phyloP scores from a whole-genome alignment of 257 asterid genomes.

The Primulina huaijiensis region DNA sequence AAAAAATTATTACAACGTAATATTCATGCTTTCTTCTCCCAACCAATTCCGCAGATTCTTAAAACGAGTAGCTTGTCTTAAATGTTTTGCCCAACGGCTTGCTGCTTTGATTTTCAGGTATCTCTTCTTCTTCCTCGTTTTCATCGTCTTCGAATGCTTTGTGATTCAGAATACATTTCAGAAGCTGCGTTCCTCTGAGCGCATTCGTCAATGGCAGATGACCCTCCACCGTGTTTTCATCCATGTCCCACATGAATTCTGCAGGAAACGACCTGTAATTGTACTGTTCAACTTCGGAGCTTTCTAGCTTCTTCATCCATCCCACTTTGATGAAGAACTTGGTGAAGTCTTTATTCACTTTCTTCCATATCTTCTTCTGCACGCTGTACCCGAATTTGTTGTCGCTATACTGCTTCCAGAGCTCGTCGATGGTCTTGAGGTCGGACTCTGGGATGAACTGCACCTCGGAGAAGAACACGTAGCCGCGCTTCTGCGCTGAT shows the following conservation, averaged over 20 bases:
- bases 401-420: slow-evolving; percentile 67
- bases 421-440: slow-evolving; percentile 57
- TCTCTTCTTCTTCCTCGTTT: slow-evolving; percentile 26
- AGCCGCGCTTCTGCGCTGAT: slow-evolving; percentile 65
- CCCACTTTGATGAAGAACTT: slow-evolving; percentile 58
- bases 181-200: slow-evolving; percentile 71
- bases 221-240: slow-evolving; percentile 58
- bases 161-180: slow-evolving; percentile 51
- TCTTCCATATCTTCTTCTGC: slow-evolving; percentile 69
- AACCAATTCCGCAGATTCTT: too few species aligned
- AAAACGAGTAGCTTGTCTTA: background rate
- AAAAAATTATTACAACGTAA: too few species aligned
- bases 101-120: background rate
- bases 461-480: slow-evolving; percentile 93
- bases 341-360: slow-evolving; percentile 51
- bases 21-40: too few species aligned
- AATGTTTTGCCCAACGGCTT: background rate
- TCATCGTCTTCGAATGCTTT: slow-evolving; percentile 58
- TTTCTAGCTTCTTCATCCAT: slow-evolving; percentile 87
- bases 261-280: slow-evolving; percentile 76
- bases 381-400: slow-evolving; percentile 74
- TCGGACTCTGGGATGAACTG: slow-evolving; percentile 58
- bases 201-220: slow-evolving; percentile 93
- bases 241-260: slow-evolving; percentile 75
- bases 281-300: slow-evolving; percentile 64